Evolutionary conservation across 2,329 filamentous ascomycete genomes (phyloP), one percentile per base, ranked within the genome.

Genomic region (Paraphaeosphaeria sporulosa): DNA sequence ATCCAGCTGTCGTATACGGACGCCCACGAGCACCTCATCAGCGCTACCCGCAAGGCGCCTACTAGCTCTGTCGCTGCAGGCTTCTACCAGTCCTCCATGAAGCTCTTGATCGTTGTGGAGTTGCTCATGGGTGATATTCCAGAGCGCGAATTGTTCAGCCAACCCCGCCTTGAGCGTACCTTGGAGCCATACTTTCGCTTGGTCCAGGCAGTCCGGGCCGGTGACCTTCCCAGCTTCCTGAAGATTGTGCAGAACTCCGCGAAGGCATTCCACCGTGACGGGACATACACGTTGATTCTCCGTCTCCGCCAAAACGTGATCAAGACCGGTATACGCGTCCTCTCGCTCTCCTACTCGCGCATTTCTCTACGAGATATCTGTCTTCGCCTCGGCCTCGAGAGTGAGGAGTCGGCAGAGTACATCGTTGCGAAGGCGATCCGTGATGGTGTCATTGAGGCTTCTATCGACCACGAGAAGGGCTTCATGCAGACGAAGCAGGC

Each of bases 401-500:
- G 92, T 70, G 95, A 99, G 78, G 95, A 99, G 84, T 97, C 93
- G 44, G 95, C 95, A 12, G 95, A 99, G 82, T 99, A 99, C 80
- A 99, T 99, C 77, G 95, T 98, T 38, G 95, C 95, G 66, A 99
- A 99, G 85, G 95, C 95, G 1, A 99, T 99, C 70, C 88, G 95
- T 21, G 95, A 99, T 73, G 95, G 95, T 60, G 95, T 98, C 58
- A 98, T 98, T 60, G 94, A 98, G 84, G 94, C 94, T 36, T 94
- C 91, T 2, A 83, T 98, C 63, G 94, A 99, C 77, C 91, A 96
- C 64, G 94, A 98, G 84, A 89, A 90, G 65, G 95, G 95, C 0
- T 98, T 93, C 82, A 97, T 98, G 93, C 96, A 97, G 87, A 97
- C 94, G 79, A 97, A 96, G 84, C 93, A 97, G 71, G 86, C 96